phyloP scores from a whole-genome alignment of 169 alveolate genomes.

The Eimeria zaria region DNA sequence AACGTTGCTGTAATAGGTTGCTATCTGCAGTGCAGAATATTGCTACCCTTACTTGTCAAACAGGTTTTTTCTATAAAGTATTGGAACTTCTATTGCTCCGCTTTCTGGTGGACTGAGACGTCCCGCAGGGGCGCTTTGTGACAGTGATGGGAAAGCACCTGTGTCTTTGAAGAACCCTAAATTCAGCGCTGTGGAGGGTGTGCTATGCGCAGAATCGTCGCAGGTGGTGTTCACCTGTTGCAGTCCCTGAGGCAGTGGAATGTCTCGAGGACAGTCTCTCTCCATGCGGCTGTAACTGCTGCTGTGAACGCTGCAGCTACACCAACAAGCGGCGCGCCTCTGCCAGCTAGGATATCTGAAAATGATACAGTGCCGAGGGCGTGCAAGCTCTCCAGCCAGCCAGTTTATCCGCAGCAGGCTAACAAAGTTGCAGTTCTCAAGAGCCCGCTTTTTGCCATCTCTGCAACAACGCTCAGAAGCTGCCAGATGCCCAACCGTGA shows the following conservation, averaged over 20 bases:
- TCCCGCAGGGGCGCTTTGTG: background rate
- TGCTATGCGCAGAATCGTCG: conserved; percentile 47
- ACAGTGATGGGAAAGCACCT: background rate
- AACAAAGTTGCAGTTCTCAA: background rate
- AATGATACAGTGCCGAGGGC: background rate
- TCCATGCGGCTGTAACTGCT: conserved; percentile 1
- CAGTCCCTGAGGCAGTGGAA: background rate
- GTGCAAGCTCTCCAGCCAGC: background rate
- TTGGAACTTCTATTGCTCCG: background rate
- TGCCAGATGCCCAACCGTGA: background rate
- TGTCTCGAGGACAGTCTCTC: background rate
- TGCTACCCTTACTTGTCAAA: background rate
- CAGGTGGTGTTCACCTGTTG: conserved; percentile 19
- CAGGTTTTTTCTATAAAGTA: background rate
- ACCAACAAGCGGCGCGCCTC: background rate
- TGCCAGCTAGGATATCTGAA: background rate
- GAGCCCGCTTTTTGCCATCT: background rate
- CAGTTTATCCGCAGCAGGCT: background rate
- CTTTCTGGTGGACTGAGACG: background rate
- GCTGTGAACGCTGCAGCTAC: conserved; percentile 46
- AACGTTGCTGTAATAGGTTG: background rate
- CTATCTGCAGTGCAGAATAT: background rate
- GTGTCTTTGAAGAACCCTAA: background rate
- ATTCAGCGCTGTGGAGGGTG: background rate
- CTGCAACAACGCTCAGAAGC: background rate